Percentiles rank a stretch among this genome's conserved stretches.
Evolutionary conservation across 1,284 basidiomycete species (phyloP).

Genomic region (Paramarasmius palmivorus): DNA sequence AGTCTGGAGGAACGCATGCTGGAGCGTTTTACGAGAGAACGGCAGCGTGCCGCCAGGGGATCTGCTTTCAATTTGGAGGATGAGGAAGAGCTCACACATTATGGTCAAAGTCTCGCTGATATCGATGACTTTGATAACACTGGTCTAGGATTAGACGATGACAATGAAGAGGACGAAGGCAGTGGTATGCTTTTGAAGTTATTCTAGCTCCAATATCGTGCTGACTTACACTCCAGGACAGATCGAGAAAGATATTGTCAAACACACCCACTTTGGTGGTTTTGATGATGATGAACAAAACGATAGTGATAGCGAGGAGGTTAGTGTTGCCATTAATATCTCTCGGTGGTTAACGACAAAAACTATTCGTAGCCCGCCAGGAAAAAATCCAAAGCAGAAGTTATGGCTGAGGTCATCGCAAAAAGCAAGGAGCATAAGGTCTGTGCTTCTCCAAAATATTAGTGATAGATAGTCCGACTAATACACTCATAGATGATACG

Average conservation of each 20-base stretch:
- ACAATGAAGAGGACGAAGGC: constrained; percentile 64
- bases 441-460: constrained; percentile 13
- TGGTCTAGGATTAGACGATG: constrained; percentile 71
- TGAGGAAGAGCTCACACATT: constrained; percentile 91
- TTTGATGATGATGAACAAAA: constrained; percentile 72
- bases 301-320: constrained; percentile 54
- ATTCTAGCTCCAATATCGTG: constrained; percentile 5
- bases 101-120: constrained; percentile 84
- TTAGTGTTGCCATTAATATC: constrained; percentile 28
- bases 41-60: constrained; percentile 78
- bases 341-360: constrained; percentile 13
- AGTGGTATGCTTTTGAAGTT: constrained; percentile 27
- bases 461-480: constrained; percentile 1
- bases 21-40: constrained; percentile 92
- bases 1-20: constrained; percentile 96
- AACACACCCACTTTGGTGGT: constrained; percentile 81
- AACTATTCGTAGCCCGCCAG: constrained; percentile 58
- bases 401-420: constrained; percentile 97
- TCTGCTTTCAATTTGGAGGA: constrained; percentile 91
- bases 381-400: constrained; percentile 92
- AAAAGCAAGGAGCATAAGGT: constrained; percentile 97
- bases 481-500: constrained; percentile 63
- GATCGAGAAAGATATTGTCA: constrained; percentile 68
- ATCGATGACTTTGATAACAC: constrained; percentile 87
- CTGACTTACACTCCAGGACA: constrained; percentile 44